Conservation (phyloP, 768 basidiomycete species). For the Dentipellis fragilis region DNA sequence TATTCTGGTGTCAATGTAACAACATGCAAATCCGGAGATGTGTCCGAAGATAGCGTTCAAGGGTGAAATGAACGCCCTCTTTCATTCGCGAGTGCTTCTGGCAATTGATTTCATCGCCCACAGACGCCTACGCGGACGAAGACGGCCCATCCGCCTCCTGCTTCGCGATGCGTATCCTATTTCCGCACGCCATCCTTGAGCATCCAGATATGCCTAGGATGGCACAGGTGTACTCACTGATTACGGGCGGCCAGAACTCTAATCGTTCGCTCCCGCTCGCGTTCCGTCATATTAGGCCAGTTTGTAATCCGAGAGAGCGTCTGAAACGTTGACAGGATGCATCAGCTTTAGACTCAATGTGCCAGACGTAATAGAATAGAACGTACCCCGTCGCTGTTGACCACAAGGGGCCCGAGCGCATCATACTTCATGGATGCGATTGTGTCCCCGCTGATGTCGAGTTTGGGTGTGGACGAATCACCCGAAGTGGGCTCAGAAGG, state of each 20-base stretch:
- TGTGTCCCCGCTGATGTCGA: conserved; percentile 2
- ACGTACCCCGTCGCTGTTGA: conserved; percentile 10
- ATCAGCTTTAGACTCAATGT: neutral
- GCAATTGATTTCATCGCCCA: neutral
- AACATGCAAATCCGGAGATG: no score
- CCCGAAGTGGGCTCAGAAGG: neutral
- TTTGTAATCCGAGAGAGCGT: conserved; percentile 11
- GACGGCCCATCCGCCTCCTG: conserved; percentile 3
- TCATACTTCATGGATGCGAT: conserved; percentile 7
- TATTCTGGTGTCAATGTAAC: no score
- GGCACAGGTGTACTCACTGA: neutral
- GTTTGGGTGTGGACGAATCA: neutral
- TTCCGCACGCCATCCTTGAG: no score
- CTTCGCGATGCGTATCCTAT: conserved; percentile 6
- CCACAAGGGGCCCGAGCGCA: conserved; percentile 4
- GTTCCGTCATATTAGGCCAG: conserved; percentile 8
- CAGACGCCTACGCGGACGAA: neutral
- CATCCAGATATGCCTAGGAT: neutral
- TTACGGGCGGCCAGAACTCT: conserved; percentile 10
- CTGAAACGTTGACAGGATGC: neutral
- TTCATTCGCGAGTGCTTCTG: neutral
- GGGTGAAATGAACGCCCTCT: no score
- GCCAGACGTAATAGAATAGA: neutral
- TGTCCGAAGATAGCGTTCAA: no score
- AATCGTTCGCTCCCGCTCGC: conserved; percentile 9